Base-by-base conservation (phyloP, 306 rosid species). In the Inga leiocalycina region DNA sequence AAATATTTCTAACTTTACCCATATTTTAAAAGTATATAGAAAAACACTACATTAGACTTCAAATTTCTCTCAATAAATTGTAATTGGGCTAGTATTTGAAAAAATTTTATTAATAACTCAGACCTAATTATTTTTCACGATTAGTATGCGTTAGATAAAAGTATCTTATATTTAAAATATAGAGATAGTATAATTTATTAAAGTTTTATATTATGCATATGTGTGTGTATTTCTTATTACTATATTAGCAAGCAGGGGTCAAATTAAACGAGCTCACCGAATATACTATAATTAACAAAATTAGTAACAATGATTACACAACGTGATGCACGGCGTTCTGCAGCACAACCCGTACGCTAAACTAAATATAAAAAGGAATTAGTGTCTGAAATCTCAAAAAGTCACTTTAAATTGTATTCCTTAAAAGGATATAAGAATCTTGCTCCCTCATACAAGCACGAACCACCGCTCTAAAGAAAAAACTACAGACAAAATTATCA, bases 391-490 rank as follows among this genome's bases (percentile, higher is more conserved):
- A 84, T 74, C 32, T 48, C 57, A 84, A 74, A 84, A 79, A 79
- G 78, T 44, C 68, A 77, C 81, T 83, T 80, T 83, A 66, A 66
- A 14, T 49, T 76, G 34, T 7, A 34, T 82, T 54, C 77, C 84
- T 75, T 68, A 49, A 83, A 84, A 79, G 79, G 74, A 71, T 86
- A 37, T 67, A 78, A 68, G 85, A 83, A 86, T 80, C 85, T 80
- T 71, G 74, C 67, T 83, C 75, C 54, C 75, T 37, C 34, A 22
- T 59, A 30, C 34, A 59, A 9, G 34, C 72, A 41, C 43, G 59
- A 34, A 22, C 57, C 71, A 67, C 24, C 30, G 16, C 83, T 43
- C 43, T 65, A 80, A 71, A 71, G 79, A 8, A 3, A 57, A 20
- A 71, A 76, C 73, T 37, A 69, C 65, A 79, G 71, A 70, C 83